Evolutionary conservation across 192 early-diverging fungal species (phyloP), one percentile per base, ranked within the genome.

Genomic region (Rhizoclosmatium sp.): DNA sequence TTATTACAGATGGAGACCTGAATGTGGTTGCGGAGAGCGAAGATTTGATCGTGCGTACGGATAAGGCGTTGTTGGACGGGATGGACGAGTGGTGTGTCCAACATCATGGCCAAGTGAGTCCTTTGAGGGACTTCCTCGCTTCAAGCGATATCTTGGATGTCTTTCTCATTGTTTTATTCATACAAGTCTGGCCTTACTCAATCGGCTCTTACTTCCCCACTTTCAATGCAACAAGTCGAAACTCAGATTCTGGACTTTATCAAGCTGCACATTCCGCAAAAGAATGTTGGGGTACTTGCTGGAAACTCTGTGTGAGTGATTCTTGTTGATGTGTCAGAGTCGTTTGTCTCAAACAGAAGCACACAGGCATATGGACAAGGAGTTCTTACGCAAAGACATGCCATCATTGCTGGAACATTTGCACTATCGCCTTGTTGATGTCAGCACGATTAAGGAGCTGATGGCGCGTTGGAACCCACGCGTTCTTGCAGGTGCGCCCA

Each of bases 21-120:
- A 95, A 95, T 61, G 82, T 93, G 68, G 84, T 96, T 16, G 96
- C 90, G 40, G 89, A 93, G 70, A 82, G 82, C 19, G 69, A 68
- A 12, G 64, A 81, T 65, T 44, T 85, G 41, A 75, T 84, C 60
- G 80, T 84, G 42, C 76, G 75, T 31, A 77, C 69, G 62, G 59
- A 54, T 21, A 86, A 92, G 68, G 81, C 86, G 16, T 79, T 96
- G 14, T 89, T 99, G 90, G 92, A 97, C 54, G 80, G 79, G 4
- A 99, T 99, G 97, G 87, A 94, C 71, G 93, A 93, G 44, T 99
- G 97, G 96, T 90, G 96, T 83, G 90, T 80, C 44, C 78, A 92
- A 47, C 94, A 97, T 67, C 97, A 99, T 79, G 93, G 94, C 19
- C 81, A 87, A 47, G 91, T 93, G 45, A 10, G 14, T 65, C 0